phyloP scores from a whole-genome alignment of 2,329 filamentous ascomycete species.

The Amylocarpus encephaloides region DNA sequence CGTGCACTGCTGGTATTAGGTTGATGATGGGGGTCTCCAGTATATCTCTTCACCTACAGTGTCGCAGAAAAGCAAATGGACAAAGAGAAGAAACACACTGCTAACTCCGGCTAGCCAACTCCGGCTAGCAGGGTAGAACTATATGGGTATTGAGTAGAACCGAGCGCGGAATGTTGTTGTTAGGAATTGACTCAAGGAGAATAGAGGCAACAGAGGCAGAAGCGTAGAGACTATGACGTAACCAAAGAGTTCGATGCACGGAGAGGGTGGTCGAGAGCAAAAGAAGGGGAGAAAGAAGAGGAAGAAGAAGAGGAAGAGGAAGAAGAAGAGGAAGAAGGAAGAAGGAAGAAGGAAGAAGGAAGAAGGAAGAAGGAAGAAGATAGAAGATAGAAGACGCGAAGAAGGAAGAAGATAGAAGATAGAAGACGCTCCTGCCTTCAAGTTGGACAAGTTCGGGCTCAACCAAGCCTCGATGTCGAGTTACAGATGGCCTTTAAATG shows the following conservation, averaged over 20 bases:
- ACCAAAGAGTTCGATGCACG: neutral
- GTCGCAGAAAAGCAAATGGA: neutral
- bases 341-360: neutral
- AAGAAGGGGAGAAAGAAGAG: neutral
- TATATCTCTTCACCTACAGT: neutral
- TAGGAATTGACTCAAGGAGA: neutral
- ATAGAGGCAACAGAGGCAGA: neutral
- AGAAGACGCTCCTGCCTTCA: no score
- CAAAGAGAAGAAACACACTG: neutral
- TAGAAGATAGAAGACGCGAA: no score
- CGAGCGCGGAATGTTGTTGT: neutral
- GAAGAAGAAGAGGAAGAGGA: neutral
- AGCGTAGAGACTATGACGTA: neutral
- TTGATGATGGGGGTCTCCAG: neutral
- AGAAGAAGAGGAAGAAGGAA: neutral
- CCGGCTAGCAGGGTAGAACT: conserved; percentile 11
- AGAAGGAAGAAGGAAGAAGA: neutral
- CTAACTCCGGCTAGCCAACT: conserved; percentile 12
- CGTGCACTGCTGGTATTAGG: conserved; percentile 11
- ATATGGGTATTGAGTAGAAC: neutral
- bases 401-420: neutral
- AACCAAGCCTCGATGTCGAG: no score
- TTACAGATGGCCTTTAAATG: neutral
- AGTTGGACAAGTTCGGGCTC: no score
- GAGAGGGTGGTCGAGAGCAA: neutral